These are phyloP conservation scores for Lachnellula subtilissima DNA, from an alignment of 2,329 filamentous ascomycete species.

Conservation along the genomic window DNA sequence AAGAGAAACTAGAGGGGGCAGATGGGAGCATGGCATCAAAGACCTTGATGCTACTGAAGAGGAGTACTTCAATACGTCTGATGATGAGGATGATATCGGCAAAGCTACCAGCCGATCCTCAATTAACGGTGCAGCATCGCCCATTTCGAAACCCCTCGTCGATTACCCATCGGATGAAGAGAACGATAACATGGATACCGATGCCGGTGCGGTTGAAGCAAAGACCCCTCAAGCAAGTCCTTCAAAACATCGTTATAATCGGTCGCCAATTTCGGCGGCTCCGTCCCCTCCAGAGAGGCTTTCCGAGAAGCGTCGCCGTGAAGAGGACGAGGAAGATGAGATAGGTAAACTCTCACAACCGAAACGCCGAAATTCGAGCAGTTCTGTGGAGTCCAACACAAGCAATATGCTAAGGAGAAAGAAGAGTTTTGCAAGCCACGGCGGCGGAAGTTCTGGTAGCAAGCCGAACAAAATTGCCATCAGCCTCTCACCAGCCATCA, in stretches of 20 bases:
- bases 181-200: slow-evolving; percentile 57
- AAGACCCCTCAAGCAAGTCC: slow-evolving; percentile 22
- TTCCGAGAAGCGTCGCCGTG: slow-evolving; percentile 82
- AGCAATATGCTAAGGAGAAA: slow-evolving; percentile 36
- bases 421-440: slow-evolving; percentile 41
- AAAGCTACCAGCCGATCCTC: slow-evolving; percentile 33
- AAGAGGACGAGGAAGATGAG: slow-evolving; percentile 91
- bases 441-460: slow-evolving; percentile 33
- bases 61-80: slow-evolving; percentile 87
- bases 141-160: slow-evolving; percentile 69
- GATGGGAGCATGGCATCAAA: slow-evolving; percentile 64
- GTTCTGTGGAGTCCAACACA: slow-evolving; percentile 27
- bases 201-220: slow-evolving; percentile 26
- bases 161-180: slow-evolving; percentile 93
- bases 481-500: slow-evolving; percentile 44
- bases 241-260: slow-evolving; percentile 18
- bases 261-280: slow-evolving; percentile 27
- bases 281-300: slow-evolving; percentile 65
- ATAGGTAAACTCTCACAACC: slow-evolving; percentile 70
- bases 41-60: slow-evolving; percentile 84
- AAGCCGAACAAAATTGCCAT: slow-evolving; percentile 54
- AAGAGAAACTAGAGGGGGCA: slow-evolving; percentile 49
- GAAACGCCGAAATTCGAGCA: slow-evolving; percentile 55
- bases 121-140: slow-evolving; percentile 59
- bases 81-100: slow-evolving; percentile 73